Percentiles rank a stretch among this genome's conserved stretches.
Conservation (phyloP, 2,329 filamentous ascomycete species). For the Colletotrichum plurivorum region DNA sequence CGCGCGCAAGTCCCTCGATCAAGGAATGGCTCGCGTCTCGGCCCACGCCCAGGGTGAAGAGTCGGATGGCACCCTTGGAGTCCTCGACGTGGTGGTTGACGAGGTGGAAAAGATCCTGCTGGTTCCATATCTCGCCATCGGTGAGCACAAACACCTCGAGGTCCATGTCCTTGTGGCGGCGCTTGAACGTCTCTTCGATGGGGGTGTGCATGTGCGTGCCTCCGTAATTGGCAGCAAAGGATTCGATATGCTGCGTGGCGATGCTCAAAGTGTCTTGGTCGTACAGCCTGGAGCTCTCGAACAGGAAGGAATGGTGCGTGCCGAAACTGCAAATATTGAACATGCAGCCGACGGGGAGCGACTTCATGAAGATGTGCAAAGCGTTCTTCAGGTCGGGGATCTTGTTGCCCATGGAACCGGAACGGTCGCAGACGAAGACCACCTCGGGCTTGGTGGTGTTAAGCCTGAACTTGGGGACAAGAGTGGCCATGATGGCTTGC, state of each 20-base stretch:
- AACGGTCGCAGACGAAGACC: slow-evolving; percentile 81
- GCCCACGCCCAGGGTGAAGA: slow-evolving; percentile 71
- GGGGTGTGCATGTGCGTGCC: slow-evolving; percentile 68
- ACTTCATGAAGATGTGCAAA: slow-evolving; percentile 75
- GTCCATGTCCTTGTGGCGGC: slow-evolving; percentile 60
- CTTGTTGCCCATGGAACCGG: slow-evolving; percentile 73
- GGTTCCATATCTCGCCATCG: slow-evolving; percentile 68
- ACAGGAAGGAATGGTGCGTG: slow-evolving; percentile 60
- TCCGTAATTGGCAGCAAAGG: slow-evolving; percentile 62
- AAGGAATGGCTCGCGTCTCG: slow-evolving; percentile 64
- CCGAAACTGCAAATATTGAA: slow-evolving; percentile 83
- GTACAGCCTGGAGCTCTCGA: slow-evolving; percentile 62
- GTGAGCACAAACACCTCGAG: slow-evolving; percentile 70
- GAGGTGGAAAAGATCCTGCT: slow-evolving; percentile 59
- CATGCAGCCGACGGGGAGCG: slow-evolving; percentile 72
- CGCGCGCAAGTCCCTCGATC: slow-evolving; percentile 67
- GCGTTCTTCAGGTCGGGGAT: slow-evolving; percentile 69
- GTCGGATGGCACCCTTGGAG: slow-evolving; percentile 60
- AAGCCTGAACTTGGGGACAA: slow-evolving; percentile 79
- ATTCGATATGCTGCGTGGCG: slow-evolving; percentile 58
- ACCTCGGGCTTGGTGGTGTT: slow-evolving; percentile 71
- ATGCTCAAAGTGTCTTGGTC: slow-evolving; percentile 57
- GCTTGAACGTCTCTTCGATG: slow-evolving; percentile 58
- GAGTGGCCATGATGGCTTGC: slow-evolving; percentile 77
- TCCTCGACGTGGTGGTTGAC: slow-evolving; percentile 57